Evolutionary conservation across 495 filamentous ascomycete genomes (phyloP).

Genomic region (Aspergillus heteromorphus): DNA sequence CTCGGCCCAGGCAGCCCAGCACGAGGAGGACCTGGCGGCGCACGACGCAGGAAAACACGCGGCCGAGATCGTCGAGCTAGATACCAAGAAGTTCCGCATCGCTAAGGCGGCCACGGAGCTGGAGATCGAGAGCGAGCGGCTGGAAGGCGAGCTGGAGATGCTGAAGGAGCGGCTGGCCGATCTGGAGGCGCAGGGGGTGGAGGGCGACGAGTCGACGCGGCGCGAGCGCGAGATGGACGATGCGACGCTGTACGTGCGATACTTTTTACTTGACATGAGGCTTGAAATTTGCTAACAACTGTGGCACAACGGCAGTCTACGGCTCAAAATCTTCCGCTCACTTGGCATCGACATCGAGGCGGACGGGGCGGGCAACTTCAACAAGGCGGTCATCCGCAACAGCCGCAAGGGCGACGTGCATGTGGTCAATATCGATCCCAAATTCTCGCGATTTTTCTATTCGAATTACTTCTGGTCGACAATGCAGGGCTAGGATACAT

Average conservation of each 20-base stretch:
- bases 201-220: slow-evolving; percentile 50
- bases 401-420: slow-evolving; percentile 85
- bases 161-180: slow-evolving; percentile 71
- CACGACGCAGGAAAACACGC: slow-evolving; percentile 76
- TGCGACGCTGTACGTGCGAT: slow-evolving; percentile 42
- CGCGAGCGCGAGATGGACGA: slow-evolving; percentile 60
- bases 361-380: slow-evolving; percentile 77
- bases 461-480: slow-evolving; percentile 93
- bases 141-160: slow-evolving; percentile 75
- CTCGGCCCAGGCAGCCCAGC: slow-evolving; percentile 59
- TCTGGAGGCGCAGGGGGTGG: slow-evolving; percentile 73
- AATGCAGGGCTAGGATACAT: slow-evolving; percentile 47
- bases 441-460: slow-evolving; percentile 88
- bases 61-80: slow-evolving; percentile 71
- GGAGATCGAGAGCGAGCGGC: slow-evolving; percentile 85
- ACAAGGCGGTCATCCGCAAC: slow-evolving; percentile 80
- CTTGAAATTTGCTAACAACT: slow-evolving; percentile 18
- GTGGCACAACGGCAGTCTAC: too few species aligned
- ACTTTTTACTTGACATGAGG: not conserved
- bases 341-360: slow-evolving; percentile 85
- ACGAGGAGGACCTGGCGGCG: slow-evolving; percentile 61
- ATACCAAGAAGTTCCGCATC: slow-evolving; percentile 89
- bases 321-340: slow-evolving; percentile 85
- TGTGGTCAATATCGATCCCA: slow-evolving; percentile 89
- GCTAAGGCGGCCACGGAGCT: slow-evolving; percentile 84